phyloP scores from a whole-genome alignment of 1,284 basidiomycete species.

The Mycena sp. region DNA sequence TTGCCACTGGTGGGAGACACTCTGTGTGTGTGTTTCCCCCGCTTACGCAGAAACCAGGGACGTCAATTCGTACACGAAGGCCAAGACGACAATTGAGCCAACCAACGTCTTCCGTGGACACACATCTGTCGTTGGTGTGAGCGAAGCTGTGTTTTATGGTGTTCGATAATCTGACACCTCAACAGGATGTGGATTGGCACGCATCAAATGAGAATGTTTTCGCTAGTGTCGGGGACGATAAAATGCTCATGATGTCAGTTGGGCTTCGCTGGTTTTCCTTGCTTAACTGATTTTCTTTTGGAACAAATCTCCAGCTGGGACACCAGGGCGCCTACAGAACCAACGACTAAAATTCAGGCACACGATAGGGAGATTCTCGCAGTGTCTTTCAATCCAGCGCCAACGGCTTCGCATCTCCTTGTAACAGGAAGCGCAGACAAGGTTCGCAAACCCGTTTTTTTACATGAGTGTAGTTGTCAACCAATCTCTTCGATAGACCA shows the following conservation, averaged over 20 bases:
- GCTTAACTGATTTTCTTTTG: slow-evolving; percentile 7
- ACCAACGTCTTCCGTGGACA: slow-evolving; percentile 88
- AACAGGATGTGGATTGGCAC: slow-evolving; percentile 98
- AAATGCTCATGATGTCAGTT: slow-evolving; percentile 89
- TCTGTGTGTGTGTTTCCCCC: slow-evolving; percentile 4
- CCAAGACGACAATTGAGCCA: slow-evolving; percentile 82
- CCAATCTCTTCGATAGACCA: slow-evolving; percentile 65
- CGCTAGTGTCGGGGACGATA: slow-evolving; percentile 97
- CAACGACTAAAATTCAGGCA: slow-evolving; percentile 82
- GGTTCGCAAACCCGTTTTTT: slow-evolving; percentile 57
- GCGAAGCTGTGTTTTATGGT: slow-evolving; percentile 40
- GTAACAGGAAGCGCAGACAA: slow-evolving; percentile 96
- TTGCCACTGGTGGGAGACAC: slow-evolving; percentile 83
- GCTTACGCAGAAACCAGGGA: slow-evolving; percentile 69
- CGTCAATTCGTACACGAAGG: slow-evolving; percentile 89
- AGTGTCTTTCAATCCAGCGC: slow-evolving; percentile 91
- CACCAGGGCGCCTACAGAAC: slow-evolving; percentile 77
- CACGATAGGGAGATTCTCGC: slow-evolving; percentile 93
- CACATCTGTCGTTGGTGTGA: slow-evolving; percentile 87
- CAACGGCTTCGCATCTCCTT: slow-evolving; percentile 84
- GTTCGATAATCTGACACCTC: slow-evolving; percentile 4
- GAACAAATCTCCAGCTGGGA: slow-evolving; percentile 95
- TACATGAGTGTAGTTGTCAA: not conserved
- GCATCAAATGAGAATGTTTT: slow-evolving; percentile 86
- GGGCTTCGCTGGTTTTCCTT: slow-evolving; percentile 14